These are phyloP conservation scores for Celoporthe dispersa DNA, from an alignment of 2,329 filamentous ascomycete genomes.

Conservation along the genomic window DNA sequence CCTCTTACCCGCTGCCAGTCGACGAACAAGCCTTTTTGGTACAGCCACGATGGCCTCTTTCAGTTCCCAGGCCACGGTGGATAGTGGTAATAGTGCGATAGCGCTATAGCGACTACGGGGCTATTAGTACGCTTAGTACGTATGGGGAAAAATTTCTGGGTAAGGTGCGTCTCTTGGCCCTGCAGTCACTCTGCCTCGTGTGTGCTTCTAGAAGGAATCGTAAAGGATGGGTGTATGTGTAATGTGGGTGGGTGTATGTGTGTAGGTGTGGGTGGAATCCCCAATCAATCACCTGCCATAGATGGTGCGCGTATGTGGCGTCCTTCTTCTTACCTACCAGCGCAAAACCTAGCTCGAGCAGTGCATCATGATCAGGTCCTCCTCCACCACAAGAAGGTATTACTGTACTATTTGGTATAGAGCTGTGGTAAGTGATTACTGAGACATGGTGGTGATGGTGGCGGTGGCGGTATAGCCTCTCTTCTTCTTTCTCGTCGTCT, in stretches of 20 bases:
- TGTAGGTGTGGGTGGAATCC: not conserved
- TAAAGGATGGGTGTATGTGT: not conserved
- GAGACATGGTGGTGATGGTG: not conserved
- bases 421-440: not conserved
- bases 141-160: not conserved
- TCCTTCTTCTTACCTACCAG: not conserved
- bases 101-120: not conserved
- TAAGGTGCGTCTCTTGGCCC: not conserved
- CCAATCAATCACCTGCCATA: not conserved
- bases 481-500: too few relatives aligned
- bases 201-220: slow-evolving; percentile 7
- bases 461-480: not conserved
- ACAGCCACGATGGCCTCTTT: not conserved
- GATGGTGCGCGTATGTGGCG: not conserved
- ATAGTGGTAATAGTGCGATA: not conserved
- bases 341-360: not conserved
- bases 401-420: not conserved
- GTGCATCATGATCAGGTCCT: not conserved
- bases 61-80: not conserved
- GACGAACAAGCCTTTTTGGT: not conserved
- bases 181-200: not conserved
- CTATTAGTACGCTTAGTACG: not conserved
- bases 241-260: not conserved
- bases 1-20: not conserved
- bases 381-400: not conserved